Base-by-base conservation (phyloP, 306 rosid species). In the Senna siamea region DNA sequence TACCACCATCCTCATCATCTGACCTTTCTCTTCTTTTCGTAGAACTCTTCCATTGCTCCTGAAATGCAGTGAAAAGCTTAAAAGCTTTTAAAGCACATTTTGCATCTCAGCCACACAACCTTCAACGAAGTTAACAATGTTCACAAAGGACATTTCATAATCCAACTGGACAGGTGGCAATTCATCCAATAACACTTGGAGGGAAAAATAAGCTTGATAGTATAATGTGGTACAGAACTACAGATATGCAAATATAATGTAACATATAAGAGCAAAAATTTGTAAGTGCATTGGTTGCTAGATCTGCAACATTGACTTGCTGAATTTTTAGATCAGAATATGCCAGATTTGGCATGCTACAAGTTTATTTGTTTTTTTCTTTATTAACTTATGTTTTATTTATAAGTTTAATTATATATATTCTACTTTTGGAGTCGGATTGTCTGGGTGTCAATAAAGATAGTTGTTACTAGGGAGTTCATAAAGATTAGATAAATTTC, bases 31-130 rank as follows among this genome's bases (percentile, higher is more conserved):
- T 89, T 53, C 96, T 88, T 81, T 88, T 94, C 28, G 96, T 89
- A 65, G 88, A 83, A 79, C 96, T 89, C 89, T 94, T 94, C 99
- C 99, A 94, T 94, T 94, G 99, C 86, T 94, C 99, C 99, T 92
- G 35, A 79, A 75, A 83, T 65, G 32, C 61, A 83, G 59, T 63
- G 48, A 78, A 66, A 72, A 74, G 47, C 30, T 35, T 17, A n/a
- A 48, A 74, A 54, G 34, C 66, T 63, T 70, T 14, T 38, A 41
- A 72, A 75, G 76, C 30, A 72, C 50, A 56, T 56, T 64, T 64
- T 73, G 41, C 34, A 69, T 75, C 55, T 54, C 65, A 70, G 43
- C 54, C 17, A 56, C 56, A 56, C 50, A 18, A 53, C 55, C 53
- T 50, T 20, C 26, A 47, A 59, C 5, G 38, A 66, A 43, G 52